Evolutionary conservation across 225 moss, liverwort and hornwort genomes (phyloP).

Genomic region (Thuidium tamariscinum): DNA sequence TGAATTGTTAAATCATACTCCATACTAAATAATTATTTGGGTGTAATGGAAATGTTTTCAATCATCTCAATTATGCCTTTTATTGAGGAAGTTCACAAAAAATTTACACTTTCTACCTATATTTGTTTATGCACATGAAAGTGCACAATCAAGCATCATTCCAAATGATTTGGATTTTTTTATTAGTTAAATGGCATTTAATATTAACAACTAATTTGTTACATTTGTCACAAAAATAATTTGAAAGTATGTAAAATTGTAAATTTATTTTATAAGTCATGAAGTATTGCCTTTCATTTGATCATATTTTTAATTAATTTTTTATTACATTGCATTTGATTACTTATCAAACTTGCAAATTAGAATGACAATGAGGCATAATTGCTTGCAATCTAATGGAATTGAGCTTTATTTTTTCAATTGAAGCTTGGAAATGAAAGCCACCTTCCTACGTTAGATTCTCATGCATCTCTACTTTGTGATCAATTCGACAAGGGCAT

Average conservation of each 20-base stretch:
- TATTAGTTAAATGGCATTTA: not conserved
- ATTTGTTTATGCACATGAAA: not conserved
- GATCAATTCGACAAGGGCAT: accelerated
- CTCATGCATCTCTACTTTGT: too few species aligned
- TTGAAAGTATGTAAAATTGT: not conserved
- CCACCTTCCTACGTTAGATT: not conserved
- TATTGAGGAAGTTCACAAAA: not conserved
- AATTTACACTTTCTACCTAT: not conserved
- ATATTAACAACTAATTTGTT: not conserved
- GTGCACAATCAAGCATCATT: not conserved
- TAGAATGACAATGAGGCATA: not conserved
- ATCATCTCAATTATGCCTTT: accelerated
- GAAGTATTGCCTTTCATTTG: not conserved
- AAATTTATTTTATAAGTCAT: not conserved
- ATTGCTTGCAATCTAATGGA: not conserved
- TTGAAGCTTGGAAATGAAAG: not conserved
- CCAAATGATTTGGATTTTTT: not conserved
- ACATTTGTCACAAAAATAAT: not conserved
- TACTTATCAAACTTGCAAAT: not conserved
- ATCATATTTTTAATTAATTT: not conserved
- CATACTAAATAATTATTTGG: not conserved
- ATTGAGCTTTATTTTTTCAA: not conserved
- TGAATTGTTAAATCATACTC: accelerated
- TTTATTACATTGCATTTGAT: not conserved
- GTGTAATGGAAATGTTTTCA: not conserved